Evolutionary conservation across 257 asterid species (phyloP).

Genomic region (Gynochthodes officinalis): DNA sequence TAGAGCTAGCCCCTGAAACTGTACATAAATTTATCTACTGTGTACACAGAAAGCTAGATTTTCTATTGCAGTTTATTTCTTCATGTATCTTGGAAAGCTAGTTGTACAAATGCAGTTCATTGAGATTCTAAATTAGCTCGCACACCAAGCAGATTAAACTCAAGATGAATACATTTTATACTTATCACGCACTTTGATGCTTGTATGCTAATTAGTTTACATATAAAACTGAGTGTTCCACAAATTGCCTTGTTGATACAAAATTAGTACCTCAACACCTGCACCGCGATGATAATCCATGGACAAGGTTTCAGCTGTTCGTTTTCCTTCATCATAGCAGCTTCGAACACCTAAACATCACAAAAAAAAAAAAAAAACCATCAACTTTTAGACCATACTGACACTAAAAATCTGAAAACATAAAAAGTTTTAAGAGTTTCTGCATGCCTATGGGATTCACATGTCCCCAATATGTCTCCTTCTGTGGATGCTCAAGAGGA

Average conservation of each 20-base stretch:
- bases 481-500: constrained; percentile 99
- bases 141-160: not conserved
- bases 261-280: constrained; percentile 62
- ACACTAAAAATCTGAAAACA: constrained; percentile 10
- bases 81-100: not conserved
- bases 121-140: not conserved
- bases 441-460: constrained; percentile 87
- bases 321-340: constrained; percentile 95
- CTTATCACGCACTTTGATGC: not conserved
- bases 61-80: not conserved
- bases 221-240: not conserved
- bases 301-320: constrained; percentile 91
- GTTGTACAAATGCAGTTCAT: not conserved
- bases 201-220: not conserved
- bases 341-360: constrained; percentile 68
- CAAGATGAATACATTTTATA: not conserved
- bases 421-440: constrained; percentile 1
- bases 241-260: not conserved
- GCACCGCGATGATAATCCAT: constrained; percentile 98
- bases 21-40: not conserved
- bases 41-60: not conserved
- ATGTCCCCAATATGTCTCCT: constrained; percentile 97
- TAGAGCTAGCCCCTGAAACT: not conserved
- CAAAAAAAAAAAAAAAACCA: not conserved
- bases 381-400: constrained; percentile 15